Percentiles rank a stretch among this genome's conserved stretches.
Evolutionary conservation across 768 basidiomycete species (phyloP).

Genomic region (Lactarius quietus): DNA sequence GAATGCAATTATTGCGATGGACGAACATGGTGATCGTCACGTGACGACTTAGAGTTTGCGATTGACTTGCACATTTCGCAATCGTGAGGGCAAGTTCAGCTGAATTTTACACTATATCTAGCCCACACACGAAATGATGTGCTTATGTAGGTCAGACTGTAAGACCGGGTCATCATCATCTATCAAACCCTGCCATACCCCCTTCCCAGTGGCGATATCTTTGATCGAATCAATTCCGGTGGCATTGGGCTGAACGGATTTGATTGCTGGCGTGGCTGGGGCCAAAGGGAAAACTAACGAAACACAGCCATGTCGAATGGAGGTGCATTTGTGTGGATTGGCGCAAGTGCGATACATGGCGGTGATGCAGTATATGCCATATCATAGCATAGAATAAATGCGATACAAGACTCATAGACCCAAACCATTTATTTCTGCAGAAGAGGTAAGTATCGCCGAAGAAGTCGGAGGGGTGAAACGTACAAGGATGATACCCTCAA

Average conservation of each 20-base stretch:
- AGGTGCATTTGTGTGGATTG: not conserved
- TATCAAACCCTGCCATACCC: no score
- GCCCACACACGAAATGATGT: no score
- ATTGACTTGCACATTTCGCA: no score
- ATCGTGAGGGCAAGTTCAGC: no score
- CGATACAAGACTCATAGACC: not conserved
- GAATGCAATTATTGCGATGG: no score
- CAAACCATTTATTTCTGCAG: constrained; percentile 18
- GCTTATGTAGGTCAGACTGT: no score
- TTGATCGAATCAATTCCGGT: no score
- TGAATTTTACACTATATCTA: no score
- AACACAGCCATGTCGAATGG: not conserved
- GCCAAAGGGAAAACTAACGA: not conserved
- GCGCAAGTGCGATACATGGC: constrained; percentile 18
- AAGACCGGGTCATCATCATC: no score
- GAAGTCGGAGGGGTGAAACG: constrained; percentile 31
- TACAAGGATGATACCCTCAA: constrained; percentile 95
- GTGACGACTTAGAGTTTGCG: no score
- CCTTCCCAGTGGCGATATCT: no score
- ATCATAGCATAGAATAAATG: constrained; percentile 5
- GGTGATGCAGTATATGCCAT: constrained; percentile 9
- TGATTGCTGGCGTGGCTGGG: not conserved
- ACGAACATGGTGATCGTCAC: no score
- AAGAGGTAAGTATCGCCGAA: not conserved
- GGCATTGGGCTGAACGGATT: not conserved